Evolutionary conservation across 2,329 filamentous ascomycete species (phyloP).

Genomic region (Dactylellina parvicollis): DNA sequence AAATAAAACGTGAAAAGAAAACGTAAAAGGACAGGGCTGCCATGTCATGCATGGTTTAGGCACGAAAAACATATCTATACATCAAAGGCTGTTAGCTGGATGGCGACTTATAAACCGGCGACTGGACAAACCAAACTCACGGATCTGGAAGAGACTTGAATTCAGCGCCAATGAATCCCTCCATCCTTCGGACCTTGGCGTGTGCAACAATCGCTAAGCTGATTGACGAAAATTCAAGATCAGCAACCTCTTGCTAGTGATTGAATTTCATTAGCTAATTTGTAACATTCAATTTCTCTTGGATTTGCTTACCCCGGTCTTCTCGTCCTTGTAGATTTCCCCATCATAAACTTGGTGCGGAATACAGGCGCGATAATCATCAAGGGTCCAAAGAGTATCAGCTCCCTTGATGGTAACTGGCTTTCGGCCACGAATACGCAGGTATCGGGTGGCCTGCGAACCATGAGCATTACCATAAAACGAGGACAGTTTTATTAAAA

Average conservation of each 20-base stretch:
- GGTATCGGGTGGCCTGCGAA: conserved; percentile 28
- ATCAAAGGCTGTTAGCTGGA: neutral
- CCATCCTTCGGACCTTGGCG: neutral
- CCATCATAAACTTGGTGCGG: conserved; percentile 14
- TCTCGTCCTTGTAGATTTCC: conserved; percentile 13
- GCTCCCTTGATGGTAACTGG: conserved; percentile 22
- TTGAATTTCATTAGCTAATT: neutral
- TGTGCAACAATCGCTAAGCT: neutral
- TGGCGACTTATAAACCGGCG: too few species aligned
- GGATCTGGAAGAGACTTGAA: conserved; percentile 23
- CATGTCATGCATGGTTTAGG: neutral
- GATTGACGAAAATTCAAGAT: conserved; percentile 28
- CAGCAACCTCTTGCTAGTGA: conserved; percentile 22
- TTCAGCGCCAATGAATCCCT: conserved; percentile 11
- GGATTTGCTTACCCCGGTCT: conserved; percentile 2
- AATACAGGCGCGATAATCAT: conserved; percentile 13
- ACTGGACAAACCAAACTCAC: neutral
- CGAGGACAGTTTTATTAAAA: too few species aligned
- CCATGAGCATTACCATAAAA: neutral
- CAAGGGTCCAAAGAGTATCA: conserved; percentile 15
- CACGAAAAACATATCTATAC: conserved; percentile 14
- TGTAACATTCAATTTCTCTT: neutral
- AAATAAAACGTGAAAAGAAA: too few species aligned
- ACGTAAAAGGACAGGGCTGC: neutral
- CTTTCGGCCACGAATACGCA: conserved; percentile 24